phyloP scores from a whole-genome alignment of 257 asterid species.

The Ehretia macrophylla region DNA sequence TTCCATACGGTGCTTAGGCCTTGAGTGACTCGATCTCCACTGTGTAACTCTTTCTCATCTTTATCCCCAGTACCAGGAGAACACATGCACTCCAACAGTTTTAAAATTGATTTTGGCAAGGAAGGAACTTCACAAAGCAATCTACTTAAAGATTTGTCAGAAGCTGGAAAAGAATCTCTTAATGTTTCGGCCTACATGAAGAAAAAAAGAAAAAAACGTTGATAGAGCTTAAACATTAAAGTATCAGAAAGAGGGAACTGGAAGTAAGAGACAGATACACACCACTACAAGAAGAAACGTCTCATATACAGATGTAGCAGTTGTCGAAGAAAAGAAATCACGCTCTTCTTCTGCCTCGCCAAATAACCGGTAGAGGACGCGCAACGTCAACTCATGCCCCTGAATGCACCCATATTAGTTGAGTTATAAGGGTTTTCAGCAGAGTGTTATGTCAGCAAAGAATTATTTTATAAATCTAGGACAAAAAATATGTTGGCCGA shows the following conservation, averaged over 20 bases:
- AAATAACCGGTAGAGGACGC: constrained; percentile 89
- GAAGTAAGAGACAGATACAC: constrained; percentile 21
- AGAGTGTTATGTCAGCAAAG: neutral
- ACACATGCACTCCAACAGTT: constrained; percentile 76
- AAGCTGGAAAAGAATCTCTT: constrained; percentile 84
- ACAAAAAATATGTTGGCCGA: too few relatives aligned
- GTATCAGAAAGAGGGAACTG: constrained; percentile 16
- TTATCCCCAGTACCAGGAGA: constrained; percentile 63
- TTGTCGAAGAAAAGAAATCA: constrained; percentile 80
- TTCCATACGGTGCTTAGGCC: constrained; percentile 94
- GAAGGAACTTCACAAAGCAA: constrained; percentile 92
- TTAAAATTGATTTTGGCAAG: constrained; percentile 70
- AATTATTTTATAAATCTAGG: neutral
- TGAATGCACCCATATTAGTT: constrained; percentile 65
- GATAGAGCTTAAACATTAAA: constrained; percentile 17
- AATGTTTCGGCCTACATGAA: constrained; percentile 83
- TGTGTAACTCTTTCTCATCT: constrained; percentile 65
- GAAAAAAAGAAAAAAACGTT: constrained; percentile 14
- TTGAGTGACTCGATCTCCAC: constrained; percentile 93
- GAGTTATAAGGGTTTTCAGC: constrained; percentile 19
- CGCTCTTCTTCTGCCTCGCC: constrained; percentile 95
- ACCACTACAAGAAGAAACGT: constrained; percentile 93
- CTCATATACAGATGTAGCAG: constrained; percentile 85
- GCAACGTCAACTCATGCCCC: constrained; percentile 99
- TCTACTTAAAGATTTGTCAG: constrained; percentile 93